A percentile compares a stretch with the other conserved stretches of the same genome.
Conservation (phyloP, 2,329 filamentous ascomycete species). For the Sordariomycetes sp. region DNA sequence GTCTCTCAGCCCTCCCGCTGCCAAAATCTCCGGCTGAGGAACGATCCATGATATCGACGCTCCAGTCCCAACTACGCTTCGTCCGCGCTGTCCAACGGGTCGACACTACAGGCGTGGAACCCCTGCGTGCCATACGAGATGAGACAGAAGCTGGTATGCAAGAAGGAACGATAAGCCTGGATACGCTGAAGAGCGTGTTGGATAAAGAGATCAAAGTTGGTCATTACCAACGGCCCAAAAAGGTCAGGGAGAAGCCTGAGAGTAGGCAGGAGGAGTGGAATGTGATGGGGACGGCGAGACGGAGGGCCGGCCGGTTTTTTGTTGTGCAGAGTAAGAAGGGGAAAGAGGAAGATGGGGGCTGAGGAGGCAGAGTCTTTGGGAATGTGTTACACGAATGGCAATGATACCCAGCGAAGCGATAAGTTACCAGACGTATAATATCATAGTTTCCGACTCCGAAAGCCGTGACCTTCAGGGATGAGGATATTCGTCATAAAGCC, state of each 20-base stretch:
- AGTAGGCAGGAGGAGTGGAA: constrained; percentile 57
- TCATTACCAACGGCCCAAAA: constrained; percentile 34
- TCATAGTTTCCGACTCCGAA: too few relatives aligned
- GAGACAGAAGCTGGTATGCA: constrained; percentile 57
- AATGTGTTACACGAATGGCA: background rate
- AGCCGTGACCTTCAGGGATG: too few relatives aligned
- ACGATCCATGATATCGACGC: constrained; percentile 58
- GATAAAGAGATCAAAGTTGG: constrained; percentile 53
- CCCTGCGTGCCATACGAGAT: constrained; percentile 72
- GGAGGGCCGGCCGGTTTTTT: constrained; percentile 64
- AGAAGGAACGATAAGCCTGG: constrained; percentile 50
- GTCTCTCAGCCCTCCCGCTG: constrained; percentile 76
- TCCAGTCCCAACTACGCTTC: constrained; percentile 80
- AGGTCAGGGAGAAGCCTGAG: constrained; percentile 25
- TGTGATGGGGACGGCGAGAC: constrained; percentile 54
- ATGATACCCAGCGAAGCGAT: constrained; percentile 3
- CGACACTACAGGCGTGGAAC: constrained; percentile 62
- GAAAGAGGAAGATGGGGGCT: constrained; percentile 5
- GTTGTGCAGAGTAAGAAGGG: constrained; percentile 58
- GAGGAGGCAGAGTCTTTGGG: constrained; percentile 1
- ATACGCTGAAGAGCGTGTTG: constrained; percentile 46
- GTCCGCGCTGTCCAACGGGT: constrained; percentile 79
- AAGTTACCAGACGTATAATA: background rate
- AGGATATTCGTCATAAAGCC: too few relatives aligned
- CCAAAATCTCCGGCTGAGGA: constrained; percentile 58